phyloP scores from a whole-genome alignment of 1,284 basidiomycete species.

The Phenoliferia sp. region DNA sequence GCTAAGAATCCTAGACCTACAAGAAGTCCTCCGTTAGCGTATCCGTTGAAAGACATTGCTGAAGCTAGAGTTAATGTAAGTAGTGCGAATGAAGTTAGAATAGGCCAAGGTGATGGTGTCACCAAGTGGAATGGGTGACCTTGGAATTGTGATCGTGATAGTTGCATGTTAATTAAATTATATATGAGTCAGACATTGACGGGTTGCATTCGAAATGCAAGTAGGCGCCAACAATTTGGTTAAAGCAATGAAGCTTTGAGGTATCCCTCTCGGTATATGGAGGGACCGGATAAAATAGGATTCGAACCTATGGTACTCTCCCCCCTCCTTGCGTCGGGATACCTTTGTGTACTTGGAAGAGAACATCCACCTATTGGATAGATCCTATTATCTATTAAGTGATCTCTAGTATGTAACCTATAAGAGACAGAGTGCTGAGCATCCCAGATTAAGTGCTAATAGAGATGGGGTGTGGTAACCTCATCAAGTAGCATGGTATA shows the following conservation, averaged over 20 bases:
- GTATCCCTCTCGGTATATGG: too few species aligned
- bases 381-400: too few species aligned
- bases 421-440: too few species aligned
- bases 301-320: too few species aligned
- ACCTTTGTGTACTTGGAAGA: too few species aligned
- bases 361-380: too few species aligned
- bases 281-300: too few species aligned
- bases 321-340: too few species aligned
- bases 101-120: constrained; percentile 40
- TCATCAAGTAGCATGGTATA: too few species aligned
- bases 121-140: constrained; percentile 40
- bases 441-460: too few species aligned
- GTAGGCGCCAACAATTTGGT: constrained; percentile 11
- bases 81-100: constrained; percentile 41
- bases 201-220: constrained; percentile 18
- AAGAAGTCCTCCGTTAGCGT: constrained; percentile 36
- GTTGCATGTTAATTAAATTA: constrained; percentile 9
- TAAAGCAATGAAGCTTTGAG: constrained; percentile 5
- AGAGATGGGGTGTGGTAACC: too few species aligned
- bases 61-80: constrained; percentile 37
- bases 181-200: constrained; percentile 20
- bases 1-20: constrained; percentile 38
- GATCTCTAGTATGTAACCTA: too few species aligned
- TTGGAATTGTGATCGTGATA: constrained; percentile 38
- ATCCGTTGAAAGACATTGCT: constrained; percentile 40